These are phyloP conservation scores for Fragilariopsis cylindrus DNA, from an alignment of 108 stramenopile genomes.

Conservation along the genomic window DNA sequence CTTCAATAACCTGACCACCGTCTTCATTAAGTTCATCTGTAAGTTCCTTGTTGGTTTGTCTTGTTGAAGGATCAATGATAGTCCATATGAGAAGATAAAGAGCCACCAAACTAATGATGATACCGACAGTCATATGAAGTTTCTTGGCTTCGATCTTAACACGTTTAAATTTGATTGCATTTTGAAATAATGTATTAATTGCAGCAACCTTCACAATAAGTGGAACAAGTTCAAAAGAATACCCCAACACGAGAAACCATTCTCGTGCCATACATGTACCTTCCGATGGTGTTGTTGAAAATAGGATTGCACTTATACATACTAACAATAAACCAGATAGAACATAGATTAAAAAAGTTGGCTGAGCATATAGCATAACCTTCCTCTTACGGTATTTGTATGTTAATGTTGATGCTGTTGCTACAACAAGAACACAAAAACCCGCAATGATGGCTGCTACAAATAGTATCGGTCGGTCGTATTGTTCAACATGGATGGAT, in stretches of 20 bases:
- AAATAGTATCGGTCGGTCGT: not conserved
- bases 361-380: conserved; percentile 39
- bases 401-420: not conserved
- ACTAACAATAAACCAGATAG: conserved; percentile 38
- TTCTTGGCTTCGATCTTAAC: conserved; percentile 24
- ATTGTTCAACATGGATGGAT: conserved; percentile 2
- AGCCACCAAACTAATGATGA: conserved; percentile 11
- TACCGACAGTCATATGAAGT: conserved; percentile 25
- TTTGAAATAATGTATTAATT: conserved; percentile 28
- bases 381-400: conserved; percentile 21
- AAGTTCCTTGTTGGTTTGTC: not conserved
- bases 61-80: conserved; percentile 28
- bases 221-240: conserved; percentile 41
- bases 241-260: conserved; percentile 46
- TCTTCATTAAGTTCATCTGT: conserved; percentile 10
- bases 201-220: conserved; percentile 44
- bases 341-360: conserved; percentile 29
- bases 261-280: conserved; percentile 24
- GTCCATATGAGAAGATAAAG: conserved; percentile 39
- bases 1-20: conserved; percentile 2
- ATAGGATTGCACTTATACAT: conserved; percentile 26
- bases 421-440: conserved; percentile 8
- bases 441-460: conserved; percentile 17
- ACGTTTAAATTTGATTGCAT: conserved; percentile 28
- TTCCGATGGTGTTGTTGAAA: conserved; percentile 3